Evolutionary conservation across 495 filamentous ascomycete species (phyloP).

Genomic region (Podospora pseudocomata): DNA sequence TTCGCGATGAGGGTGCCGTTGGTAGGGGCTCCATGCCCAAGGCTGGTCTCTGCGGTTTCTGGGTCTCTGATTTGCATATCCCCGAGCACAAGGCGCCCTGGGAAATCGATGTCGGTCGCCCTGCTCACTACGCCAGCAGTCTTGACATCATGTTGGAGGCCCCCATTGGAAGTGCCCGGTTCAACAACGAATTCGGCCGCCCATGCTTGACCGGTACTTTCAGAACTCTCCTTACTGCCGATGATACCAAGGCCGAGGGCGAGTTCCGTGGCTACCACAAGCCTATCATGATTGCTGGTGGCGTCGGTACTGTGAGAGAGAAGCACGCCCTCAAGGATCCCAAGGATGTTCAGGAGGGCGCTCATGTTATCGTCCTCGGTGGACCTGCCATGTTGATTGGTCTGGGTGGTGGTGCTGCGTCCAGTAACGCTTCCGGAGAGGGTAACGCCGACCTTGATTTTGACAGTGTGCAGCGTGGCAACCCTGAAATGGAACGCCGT

Average conservation of each 20-base stretch:
- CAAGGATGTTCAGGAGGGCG: slow-evolving; percentile 71
- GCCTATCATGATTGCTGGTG: slow-evolving; percentile 98
- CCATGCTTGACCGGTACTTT: slow-evolving; percentile 88
- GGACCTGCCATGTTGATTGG: slow-evolving; percentile 98
- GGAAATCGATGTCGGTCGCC: slow-evolving; percentile 88
- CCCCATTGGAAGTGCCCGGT: slow-evolving; percentile 87
- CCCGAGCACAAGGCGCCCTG: slow-evolving; percentile 77
- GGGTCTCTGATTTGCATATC: slow-evolving; percentile 88
- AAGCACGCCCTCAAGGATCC: slow-evolving; percentile 83
- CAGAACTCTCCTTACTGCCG: slow-evolving; percentile 72
- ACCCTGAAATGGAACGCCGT: slow-evolving; percentile 90
- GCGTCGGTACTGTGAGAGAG: slow-evolving; percentile 91
- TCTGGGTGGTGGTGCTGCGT: slow-evolving; percentile 90
- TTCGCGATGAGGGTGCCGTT: slow-evolving; percentile 90
- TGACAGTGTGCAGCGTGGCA: slow-evolving; percentile 90
- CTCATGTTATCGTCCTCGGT: slow-evolving; percentile 85
- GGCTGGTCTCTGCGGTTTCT: slow-evolving; percentile 88
- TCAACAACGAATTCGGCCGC: slow-evolving; percentile 98
- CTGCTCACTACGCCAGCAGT: slow-evolving; percentile 84
- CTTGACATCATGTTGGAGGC: slow-evolving; percentile 97
- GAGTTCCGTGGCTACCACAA: slow-evolving; percentile 94
- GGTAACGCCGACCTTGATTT: slow-evolving; percentile 89
- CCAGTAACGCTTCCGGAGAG: slow-evolving; percentile 83
- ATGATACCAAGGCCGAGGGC: slow-evolving; percentile 39
- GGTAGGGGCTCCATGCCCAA: slow-evolving; percentile 90